These are phyloP conservation scores for Microbotryum intermedium DNA, from an alignment of 1,284 basidiomycete genomes.

Conservation along the genomic window DNA sequence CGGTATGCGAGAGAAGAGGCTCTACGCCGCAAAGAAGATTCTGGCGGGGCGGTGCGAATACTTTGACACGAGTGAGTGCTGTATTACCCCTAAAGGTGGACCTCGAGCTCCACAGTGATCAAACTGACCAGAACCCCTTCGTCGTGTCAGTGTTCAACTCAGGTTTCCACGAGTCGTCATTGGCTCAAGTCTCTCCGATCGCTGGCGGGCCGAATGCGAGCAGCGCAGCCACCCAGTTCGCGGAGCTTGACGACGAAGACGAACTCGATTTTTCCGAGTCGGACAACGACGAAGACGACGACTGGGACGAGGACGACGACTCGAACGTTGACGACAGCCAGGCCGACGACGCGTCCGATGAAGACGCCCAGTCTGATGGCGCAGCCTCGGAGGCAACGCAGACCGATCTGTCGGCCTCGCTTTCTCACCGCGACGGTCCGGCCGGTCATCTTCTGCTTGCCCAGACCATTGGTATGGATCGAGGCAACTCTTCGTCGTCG, in stretches of 20 bases:
- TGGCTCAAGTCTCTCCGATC: background rate
- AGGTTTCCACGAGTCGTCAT: conserved; percentile 28
- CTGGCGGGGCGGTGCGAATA: conserved; percentile 39
- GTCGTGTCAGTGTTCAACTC: conserved; percentile 27
- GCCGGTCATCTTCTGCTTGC: no score
- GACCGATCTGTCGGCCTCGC: no score
- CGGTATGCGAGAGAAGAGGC: conserved; percentile 26
- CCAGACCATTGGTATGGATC: no score
- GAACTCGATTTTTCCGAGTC: conserved; percentile 14
- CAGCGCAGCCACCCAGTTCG: background rate
- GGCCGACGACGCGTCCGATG: conserved; percentile 17
- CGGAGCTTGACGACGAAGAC: conserved; percentile 10
- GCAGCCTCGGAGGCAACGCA: no score
- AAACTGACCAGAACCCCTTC: no score
- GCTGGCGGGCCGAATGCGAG: background rate
- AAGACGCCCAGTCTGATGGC: conserved; percentile 14
- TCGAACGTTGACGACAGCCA: conserved; percentile 11
- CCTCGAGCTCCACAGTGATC: background rate
- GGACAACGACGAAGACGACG: conserved; percentile 10
- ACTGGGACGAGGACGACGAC: conserved; percentile 32
- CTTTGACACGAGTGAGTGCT: conserved; percentile 32
- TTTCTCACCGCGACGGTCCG: no score
- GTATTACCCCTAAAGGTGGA: background rate
- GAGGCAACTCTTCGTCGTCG: no score
- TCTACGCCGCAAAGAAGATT: conserved; percentile 42